Evolutionary conservation across 2,329 filamentous ascomycete genomes (phyloP).

Genomic region (Alternaria viburni): DNA sequence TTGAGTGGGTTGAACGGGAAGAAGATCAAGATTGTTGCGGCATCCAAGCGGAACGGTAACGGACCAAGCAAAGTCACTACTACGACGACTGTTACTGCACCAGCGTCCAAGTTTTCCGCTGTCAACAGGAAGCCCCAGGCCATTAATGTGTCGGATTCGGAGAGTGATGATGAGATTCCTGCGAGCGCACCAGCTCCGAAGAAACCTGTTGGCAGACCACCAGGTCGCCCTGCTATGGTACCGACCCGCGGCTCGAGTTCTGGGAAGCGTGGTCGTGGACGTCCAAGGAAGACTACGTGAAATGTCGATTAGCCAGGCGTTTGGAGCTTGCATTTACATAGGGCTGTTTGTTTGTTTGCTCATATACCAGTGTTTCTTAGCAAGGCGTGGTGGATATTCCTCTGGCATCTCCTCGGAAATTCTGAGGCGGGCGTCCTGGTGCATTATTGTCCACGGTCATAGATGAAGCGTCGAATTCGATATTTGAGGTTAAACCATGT

Average conservation of each 20-base stretch:
- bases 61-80: constrained; percentile 17
- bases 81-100: constrained; percentile 13
- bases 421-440: background rate
- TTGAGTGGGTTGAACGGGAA: constrained; percentile 40
- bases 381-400: background rate
- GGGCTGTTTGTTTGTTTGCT: background rate
- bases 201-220: constrained; percentile 23
- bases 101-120: constrained; percentile 24
- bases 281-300: constrained; percentile 32
- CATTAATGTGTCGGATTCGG: constrained; percentile 34
- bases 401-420: background rate
- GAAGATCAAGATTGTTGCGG: constrained; percentile 45
- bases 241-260: constrained; percentile 30
- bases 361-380: background rate
- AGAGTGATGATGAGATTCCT: constrained; percentile 43
- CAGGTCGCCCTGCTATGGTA: constrained; percentile 26
- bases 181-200: constrained; percentile 34
- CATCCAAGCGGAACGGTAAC: constrained; percentile 25
- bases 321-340: background rate
- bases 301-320: background rate
- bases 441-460: background rate
- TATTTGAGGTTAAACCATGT: background rate
- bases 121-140: constrained; percentile 26
- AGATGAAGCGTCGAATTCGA: background rate
- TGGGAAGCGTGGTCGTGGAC: constrained; percentile 30